phyloP scores from a whole-genome alignment of 345 rosid genomes.

The Balakata baccata region DNA sequence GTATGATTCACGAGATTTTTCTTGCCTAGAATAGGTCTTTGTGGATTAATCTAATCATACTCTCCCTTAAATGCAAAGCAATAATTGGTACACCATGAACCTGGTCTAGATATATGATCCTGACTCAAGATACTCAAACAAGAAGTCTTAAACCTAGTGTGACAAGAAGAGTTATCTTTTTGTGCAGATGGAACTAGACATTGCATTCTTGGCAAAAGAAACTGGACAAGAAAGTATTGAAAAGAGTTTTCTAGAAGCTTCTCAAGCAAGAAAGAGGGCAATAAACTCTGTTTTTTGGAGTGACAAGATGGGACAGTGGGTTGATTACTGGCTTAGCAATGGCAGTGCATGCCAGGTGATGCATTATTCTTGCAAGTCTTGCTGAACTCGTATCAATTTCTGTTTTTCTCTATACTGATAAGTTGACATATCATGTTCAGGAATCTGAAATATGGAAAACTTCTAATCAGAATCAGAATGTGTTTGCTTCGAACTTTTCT shows the following conservation, averaged over 20 bases:
- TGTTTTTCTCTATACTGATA: not conserved
- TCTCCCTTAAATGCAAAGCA: too few relatives aligned
- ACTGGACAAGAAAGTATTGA: conserved; percentile 42
- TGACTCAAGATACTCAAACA: not conserved
- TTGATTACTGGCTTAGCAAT: conserved; percentile 65
- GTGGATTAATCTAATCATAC: too few relatives aligned
- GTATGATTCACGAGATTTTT: conserved; percentile 24
- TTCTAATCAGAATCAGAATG: conserved; percentile 55
- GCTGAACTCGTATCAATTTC: not conserved
- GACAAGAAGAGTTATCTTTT: not conserved
- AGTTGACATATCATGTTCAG: conserved; percentile 25
- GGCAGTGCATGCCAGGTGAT: conserved; percentile 29
- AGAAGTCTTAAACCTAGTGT: not conserved
- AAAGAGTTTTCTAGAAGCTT: conserved; percentile 46
- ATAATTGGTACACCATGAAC: too few relatives aligned
- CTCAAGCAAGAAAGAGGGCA: conserved; percentile 57
- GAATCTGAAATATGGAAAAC: conserved; percentile 56
- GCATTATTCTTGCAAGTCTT: not conserved
- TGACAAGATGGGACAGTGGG: conserved; percentile 73
- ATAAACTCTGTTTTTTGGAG: conserved; percentile 69
- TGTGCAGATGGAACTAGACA: conserved; percentile 84
- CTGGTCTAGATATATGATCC: too few relatives aligned
- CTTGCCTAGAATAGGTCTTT: too few relatives aligned
- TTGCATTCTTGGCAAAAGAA: conserved; percentile 61
- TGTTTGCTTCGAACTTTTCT: conserved; percentile 73